Percentiles rank a stretch among this genome's conserved stretches.
phyloP scores from a whole-genome alignment of 2,329 filamentous ascomycete genomes.

The Xylariaceae sp. region DNA sequence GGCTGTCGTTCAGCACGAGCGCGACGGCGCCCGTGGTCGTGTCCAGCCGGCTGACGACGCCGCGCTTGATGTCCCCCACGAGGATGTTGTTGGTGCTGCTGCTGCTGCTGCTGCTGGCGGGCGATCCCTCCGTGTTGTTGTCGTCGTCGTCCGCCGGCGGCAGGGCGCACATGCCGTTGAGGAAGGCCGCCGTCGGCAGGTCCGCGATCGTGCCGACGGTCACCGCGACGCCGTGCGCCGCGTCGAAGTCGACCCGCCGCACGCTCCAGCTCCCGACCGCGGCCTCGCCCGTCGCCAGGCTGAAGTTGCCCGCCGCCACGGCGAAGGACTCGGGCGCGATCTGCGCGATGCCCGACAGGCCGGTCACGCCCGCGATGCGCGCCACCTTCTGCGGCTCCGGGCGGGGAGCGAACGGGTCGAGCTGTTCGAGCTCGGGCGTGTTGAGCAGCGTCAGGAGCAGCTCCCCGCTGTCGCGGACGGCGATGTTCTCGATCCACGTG shows the following conservation, averaged over 20 bases:
- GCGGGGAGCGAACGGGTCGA: no score
- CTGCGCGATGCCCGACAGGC: slow-evolving; percentile 1
- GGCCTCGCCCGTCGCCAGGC: not conserved
- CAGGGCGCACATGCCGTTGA: slow-evolving; percentile 18
- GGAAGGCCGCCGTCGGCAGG: slow-evolving; percentile 10
- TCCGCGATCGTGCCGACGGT: slow-evolving; percentile 10
- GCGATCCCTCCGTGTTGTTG: no score
- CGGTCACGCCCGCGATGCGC: no score
- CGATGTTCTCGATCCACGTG: no score
- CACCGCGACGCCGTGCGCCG: not conserved
- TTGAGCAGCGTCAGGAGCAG: no score
- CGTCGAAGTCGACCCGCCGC: not conserved
- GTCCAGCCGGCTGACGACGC: slow-evolving; percentile 21
- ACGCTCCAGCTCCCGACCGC: not conserved
- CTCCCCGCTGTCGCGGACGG: no score
- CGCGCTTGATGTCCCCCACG: slow-evolving; percentile 18
- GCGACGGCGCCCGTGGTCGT: slow-evolving; percentile 11
- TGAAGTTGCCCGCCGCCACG: not conserved
- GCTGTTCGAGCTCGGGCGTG: no score
- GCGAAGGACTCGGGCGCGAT: not conserved
- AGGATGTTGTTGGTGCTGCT: no score
- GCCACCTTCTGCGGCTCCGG: no score
- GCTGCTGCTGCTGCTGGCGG: no score
- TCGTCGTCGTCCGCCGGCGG: slow-evolving; percentile 9
- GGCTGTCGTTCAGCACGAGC: slow-evolving; percentile 17